A percentile compares a stretch with the other conserved stretches of the same genome.
Evolutionary conservation across 768 basidiomycete genomes (phyloP).

Genomic region (Dictyophora rubrovolvata): DNA sequence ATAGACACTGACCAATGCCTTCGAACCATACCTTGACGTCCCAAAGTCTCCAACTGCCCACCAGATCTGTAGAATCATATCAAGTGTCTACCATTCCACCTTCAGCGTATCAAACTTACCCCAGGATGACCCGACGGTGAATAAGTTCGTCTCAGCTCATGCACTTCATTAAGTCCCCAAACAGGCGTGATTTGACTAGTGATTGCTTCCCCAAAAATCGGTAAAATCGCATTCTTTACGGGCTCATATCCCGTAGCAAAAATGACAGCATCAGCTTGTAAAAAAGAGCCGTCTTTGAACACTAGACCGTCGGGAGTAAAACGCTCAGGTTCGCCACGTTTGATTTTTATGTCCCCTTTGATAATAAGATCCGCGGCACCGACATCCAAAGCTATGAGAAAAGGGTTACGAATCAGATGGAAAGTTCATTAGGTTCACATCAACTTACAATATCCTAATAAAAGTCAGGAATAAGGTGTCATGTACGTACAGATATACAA

Average conservation of each 20-base stretch:
- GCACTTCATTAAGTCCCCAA: slow-evolving; percentile 34
- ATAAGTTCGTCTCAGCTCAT: slow-evolving; percentile 28
- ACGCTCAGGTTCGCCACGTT: slow-evolving; percentile 5
- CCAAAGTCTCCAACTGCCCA: slow-evolving; percentile 24
- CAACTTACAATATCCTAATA: neutral
- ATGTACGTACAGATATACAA: neutral
- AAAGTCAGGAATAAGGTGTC: neutral
- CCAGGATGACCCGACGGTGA: slow-evolving; percentile 34
- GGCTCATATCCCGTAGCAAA: slow-evolving; percentile 23
- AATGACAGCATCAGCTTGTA: slow-evolving; percentile 11
- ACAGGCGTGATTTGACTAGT: slow-evolving; percentile 22
- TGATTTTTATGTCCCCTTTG: slow-evolving; percentile 10
- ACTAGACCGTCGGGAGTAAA: neutral
- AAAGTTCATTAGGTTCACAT: neutral
- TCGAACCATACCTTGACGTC: slow-evolving; percentile 24
- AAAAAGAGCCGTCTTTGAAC: slow-evolving; percentile 10
- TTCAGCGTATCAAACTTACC: neutral
- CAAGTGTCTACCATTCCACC: neutral
- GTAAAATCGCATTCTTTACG: slow-evolving; percentile 22
- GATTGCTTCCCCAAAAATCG: slow-evolving; percentile 27
- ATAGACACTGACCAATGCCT: slow-evolving; percentile 23
- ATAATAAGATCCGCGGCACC: slow-evolving; percentile 11
- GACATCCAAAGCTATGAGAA: slow-evolving; percentile 6
- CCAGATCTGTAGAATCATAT: slow-evolving; percentile 1
- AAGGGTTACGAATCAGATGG: neutral